Evolutionary conservation across 352 stramenopile genomes (phyloP), one percentile per base, ranked within the genome.

Genomic region (Saprolegnia diclina): DNA sequence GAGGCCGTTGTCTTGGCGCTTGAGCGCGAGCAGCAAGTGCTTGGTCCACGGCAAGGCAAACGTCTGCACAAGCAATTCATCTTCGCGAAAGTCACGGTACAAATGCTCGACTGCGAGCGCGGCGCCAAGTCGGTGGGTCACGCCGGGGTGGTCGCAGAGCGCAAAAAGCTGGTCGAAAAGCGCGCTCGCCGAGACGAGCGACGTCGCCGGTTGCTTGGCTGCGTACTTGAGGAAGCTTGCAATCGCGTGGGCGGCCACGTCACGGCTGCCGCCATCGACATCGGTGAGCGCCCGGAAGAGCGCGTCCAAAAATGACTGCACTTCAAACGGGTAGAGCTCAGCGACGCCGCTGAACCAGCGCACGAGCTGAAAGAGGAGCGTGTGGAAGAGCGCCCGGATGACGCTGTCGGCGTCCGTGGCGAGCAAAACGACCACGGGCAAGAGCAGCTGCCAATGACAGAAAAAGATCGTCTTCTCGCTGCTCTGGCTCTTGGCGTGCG

Each of bases 111-210:
- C 87, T 1, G 81, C 79, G 19, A 79, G 79, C 19, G 82, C 84
- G 29, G 79, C 79, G 16, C 86, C 84, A 46, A 81, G 86, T n/a
- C 86, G 74, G 45, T 91, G 78, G 3, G 85, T 56, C 57, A 77
- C 74, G 18, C 74, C 76, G 22, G 86, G 82, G 56, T 94, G 86
- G 0, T 75, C 77, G 54, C 82, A 91, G 9, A 94, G 64, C 22
- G 82, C 85, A 67, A 92, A 92, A 4, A 94, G 35, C 37, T 83
- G 76, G 40, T 90, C 74, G 40, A 94, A 90, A 18, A 94, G 77
- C 7, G 76, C 63, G 38, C 42, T 22, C 11, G 63, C 56, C n/a
- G 67, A 73, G 18, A 70, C 38, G 16, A 38, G 21, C 55, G 50
- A 29, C 35, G 55, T 56, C 37, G 22, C 18, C 46, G n/a, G 40